Conservation (phyloP, 495 filamentous ascomycete genomes). For the Penicillium atrosanguineum region DNA sequence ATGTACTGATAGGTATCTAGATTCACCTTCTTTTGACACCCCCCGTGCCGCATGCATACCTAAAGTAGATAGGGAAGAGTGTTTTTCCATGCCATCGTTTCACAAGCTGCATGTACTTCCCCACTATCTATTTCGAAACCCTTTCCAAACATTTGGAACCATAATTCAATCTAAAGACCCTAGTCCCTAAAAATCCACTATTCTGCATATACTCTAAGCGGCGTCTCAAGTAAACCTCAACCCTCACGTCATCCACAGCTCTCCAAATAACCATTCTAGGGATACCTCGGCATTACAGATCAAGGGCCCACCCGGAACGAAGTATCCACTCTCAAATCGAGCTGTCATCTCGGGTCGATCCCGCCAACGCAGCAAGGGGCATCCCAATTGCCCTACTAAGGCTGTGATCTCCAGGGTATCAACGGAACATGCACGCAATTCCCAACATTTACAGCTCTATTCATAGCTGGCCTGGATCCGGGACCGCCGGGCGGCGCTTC, state of each 20-base stretch:
- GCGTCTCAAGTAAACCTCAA: not conserved
- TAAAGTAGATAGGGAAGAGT: not conserved
- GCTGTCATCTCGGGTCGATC: not conserved
- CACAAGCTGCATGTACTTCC: not conserved
- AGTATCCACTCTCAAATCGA: not conserved
- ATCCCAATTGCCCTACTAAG: not conserved
- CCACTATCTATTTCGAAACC: not conserved
- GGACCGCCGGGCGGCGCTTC: not conserved
- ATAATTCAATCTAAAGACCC: not conserved
- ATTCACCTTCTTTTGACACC: not conserved
- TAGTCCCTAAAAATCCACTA: not conserved
- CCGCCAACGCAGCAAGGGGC: not conserved
- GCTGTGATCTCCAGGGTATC: too few relatives aligned
- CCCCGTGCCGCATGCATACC: too few relatives aligned
- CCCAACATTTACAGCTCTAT: not conserved
- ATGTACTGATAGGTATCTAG: not conserved
- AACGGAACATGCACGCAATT: not conserved
- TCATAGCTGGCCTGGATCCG: not conserved
- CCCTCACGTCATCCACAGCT: not conserved
- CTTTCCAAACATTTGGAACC: too few relatives aligned
- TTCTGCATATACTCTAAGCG: not conserved
- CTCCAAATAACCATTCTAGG: too few relatives aligned
- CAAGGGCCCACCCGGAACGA: not conserved
- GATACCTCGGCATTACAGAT: not conserved
- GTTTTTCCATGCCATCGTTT: not conserved